Base-by-base conservation (phyloP, 2,329 filamentous ascomycete genomes). In the Didymosphaeria variabile region DNA sequence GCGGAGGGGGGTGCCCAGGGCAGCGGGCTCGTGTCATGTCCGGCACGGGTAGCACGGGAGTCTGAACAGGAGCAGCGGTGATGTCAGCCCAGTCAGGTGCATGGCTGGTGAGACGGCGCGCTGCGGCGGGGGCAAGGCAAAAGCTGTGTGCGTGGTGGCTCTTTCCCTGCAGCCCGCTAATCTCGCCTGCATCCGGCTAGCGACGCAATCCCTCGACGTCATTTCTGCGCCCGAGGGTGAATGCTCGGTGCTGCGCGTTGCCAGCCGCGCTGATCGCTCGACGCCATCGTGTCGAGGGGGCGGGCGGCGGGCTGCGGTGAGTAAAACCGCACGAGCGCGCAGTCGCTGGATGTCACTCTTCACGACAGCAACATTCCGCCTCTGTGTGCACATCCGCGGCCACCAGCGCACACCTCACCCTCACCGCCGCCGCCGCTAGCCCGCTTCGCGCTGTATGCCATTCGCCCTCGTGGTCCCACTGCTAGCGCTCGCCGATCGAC, bases 61-160 rank as follows among this genome's bases (percentile, higher is more conserved):
- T n/a, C 40, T 34, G 44, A 26, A 44, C 21, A 21, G 52, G 50
- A 36, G 44, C 29, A 29, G 38, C 19, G 23, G 46, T 55, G 52
- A 60, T 60, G 58, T 55, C 58, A 55, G 26, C 38, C 57, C 49
- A 46, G 57, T 59, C 57, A 59, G 40, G 58, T 60, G 58, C 21
- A 51, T 34, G 57, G 52, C 40, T 50, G 57, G 57, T 59, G 57
- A 54, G 57, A 59, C 57, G 45, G 57, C 40, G 57, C 15, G 49
- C 23, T 34, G 40, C 42, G 57, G 21, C 45, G 50, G 50, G 57
- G 57, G 57, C 29, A 51, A 51, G 31, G 36, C 21, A 45, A 36
- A 38, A 21, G 42, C 40, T 36, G 40, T 29, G 31, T 49, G 57
- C 34, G 23, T 34, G 31, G 31, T 5, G 9, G 34, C 34, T 36